phyloP scores from a whole-genome alignment of 2,329 filamentous ascomycete genomes.

The Fusarium sp. region DNA sequence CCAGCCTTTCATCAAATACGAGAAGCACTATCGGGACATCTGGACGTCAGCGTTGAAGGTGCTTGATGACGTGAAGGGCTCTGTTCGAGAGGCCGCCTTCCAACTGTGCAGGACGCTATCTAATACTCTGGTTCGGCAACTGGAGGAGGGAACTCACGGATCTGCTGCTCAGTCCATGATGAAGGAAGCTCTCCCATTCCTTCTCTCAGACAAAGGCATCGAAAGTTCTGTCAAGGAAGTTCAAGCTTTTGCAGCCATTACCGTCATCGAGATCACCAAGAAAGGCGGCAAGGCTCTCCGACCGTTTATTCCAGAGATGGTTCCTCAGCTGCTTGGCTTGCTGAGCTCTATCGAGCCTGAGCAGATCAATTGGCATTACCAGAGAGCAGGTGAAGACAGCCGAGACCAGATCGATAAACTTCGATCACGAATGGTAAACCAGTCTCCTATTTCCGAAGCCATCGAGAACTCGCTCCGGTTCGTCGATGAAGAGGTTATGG shows the following conservation, averaged over 20 bases:
- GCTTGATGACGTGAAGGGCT: slow-evolving; percentile 94
- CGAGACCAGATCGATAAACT: slow-evolving; percentile 91
- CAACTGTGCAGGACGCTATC: slow-evolving; percentile 86
- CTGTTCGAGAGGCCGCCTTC: slow-evolving; percentile 83
- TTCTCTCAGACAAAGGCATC: slow-evolving; percentile 87
- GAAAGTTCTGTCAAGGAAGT: slow-evolving; percentile 91
- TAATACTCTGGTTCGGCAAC: slow-evolving; percentile 83
- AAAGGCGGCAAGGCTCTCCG: slow-evolving; percentile 82
- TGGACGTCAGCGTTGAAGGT: slow-evolving; percentile 91
- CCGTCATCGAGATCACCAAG: slow-evolving; percentile 89
- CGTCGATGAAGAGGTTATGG: slow-evolving; percentile 82
- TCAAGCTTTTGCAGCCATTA: slow-evolving; percentile 82
- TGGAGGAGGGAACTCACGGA: slow-evolving; percentile 79
- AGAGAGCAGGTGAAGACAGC: slow-evolving; percentile 87
- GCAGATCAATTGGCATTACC: slow-evolving; percentile 90
- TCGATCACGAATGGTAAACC: slow-evolving; percentile 81
- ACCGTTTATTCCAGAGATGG: slow-evolving; percentile 82
- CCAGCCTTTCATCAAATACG: slow-evolving; percentile 78
- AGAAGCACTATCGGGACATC: slow-evolving; percentile 84
- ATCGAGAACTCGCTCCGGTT: slow-evolving; percentile 90
- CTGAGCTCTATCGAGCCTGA: slow-evolving; percentile 91
- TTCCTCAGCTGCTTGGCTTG: slow-evolving; percentile 82
- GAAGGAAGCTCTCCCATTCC: slow-evolving; percentile 86
- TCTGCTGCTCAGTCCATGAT: slow-evolving; percentile 83
- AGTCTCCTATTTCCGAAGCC: slow-evolving; percentile 90